Percentiles rank a stretch among this genome's conserved stretches.
These are phyloP conservation scores for Psilocybe cyanescens DNA, from an alignment of 768 basidiomycete species.

Conservation along the genomic window DNA sequence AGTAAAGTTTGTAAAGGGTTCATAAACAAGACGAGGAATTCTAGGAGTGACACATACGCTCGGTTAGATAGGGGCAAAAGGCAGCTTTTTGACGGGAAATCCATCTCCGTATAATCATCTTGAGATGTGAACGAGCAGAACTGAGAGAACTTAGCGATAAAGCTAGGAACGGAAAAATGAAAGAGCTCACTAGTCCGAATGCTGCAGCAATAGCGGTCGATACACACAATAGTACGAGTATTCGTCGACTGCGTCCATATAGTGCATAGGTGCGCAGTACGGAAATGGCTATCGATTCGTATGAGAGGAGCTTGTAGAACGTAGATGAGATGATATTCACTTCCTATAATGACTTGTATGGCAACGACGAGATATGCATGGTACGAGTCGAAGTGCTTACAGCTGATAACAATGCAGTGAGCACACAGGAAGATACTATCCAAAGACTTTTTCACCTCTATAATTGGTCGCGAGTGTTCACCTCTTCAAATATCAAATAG, in stretches of 20 bases:
- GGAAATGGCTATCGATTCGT: not conserved
- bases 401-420: not conserved
- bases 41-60: not conserved
- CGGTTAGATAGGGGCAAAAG: not conserved
- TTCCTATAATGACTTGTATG: not conserved
- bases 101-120: not conserved
- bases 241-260: not conserved
- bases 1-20: not conserved
- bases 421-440: too few relatives aligned
- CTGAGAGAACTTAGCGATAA: not conserved
- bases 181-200: not conserved
- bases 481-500: too few relatives aligned
- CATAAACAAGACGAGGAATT: not conserved
- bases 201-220: not conserved
- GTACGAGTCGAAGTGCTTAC: not conserved
- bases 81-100: slow-evolving; percentile 2
- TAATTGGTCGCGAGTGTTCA: too few relatives aligned
- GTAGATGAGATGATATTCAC: not conserved
- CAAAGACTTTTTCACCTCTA: too few relatives aligned
- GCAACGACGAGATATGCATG: slow-evolving; percentile 1
- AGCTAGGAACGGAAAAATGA: too few relatives aligned
- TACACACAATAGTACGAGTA: not conserved
- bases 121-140: not conserved
- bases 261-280: slow-evolving; percentile 2
- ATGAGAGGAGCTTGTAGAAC: not conserved